These are phyloP conservation scores for Penicillium sp. DNA, from an alignment of 2,329 filamentous ascomycete genomes.

Conservation along the genomic window DNA sequence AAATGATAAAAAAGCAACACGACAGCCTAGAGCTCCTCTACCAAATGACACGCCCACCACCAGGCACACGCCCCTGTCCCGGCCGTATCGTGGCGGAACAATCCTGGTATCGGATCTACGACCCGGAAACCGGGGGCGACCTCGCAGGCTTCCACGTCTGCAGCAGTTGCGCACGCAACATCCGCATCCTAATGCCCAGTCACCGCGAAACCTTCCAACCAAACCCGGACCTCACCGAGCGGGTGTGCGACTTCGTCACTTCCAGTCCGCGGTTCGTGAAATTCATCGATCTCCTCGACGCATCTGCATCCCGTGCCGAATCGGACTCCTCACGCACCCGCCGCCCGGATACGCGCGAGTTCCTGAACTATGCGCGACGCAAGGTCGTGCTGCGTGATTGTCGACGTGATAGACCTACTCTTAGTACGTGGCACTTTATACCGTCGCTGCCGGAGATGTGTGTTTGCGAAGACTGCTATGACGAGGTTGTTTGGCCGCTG, in stretches of 20 bases:
- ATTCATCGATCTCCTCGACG: conserved; percentile 57
- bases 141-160: conserved; percentile 74
- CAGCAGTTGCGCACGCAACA: conserved; percentile 66
- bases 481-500: conserved; percentile 71
- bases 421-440: conserved; percentile 75
- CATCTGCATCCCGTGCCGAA: conserved; percentile 46
- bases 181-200: conserved; percentile 71
- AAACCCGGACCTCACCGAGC: conserved; percentile 47
- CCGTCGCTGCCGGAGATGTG: conserved; percentile 72
- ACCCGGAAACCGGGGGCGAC: conserved; percentile 61
- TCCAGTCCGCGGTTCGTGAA: conserved; percentile 55
- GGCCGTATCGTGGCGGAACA: conserved; percentile 56
- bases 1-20: conserved; percentile 68
- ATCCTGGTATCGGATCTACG: conserved; percentile 72
- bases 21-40: conserved; percentile 67
- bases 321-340: conserved; percentile 32
- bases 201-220: conserved; percentile 63
- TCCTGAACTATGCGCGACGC: conserved; percentile 63
- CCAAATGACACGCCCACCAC: conserved; percentile 62
- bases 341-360: conserved; percentile 54
- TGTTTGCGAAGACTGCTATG: conserved; percentile 83
- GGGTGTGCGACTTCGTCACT: conserved; percentile 68
- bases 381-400: conserved; percentile 63
- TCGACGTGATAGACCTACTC: conserved; percentile 58
- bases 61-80: conserved; percentile 57